Conservation (phyloP, 306 rosid species). For the Amphicarpaea edgeworthii region DNA sequence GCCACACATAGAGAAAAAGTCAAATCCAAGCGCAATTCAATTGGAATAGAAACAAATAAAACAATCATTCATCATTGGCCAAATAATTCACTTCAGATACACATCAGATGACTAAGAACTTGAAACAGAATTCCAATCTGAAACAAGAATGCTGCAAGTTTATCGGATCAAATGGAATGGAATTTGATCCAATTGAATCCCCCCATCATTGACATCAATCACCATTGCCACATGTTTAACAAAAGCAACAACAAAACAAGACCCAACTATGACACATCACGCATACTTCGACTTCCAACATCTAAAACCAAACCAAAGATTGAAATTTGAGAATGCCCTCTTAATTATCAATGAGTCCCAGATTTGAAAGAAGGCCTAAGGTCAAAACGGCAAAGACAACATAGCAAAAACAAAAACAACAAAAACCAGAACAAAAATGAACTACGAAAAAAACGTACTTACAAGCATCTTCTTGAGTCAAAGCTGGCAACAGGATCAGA, state of each 20-base stretch:
- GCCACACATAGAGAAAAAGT: not conserved
- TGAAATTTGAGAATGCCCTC: conserved; percentile 34
- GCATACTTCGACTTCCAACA: conserved; percentile 38
- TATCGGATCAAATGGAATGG: conserved; percentile 36
- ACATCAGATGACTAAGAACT: conserved; percentile 23
- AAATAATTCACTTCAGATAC: conserved; percentile 19
- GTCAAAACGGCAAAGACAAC: conserved; percentile 35
- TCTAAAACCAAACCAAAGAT: conserved; percentile 41
- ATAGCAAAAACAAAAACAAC: conserved; percentile 1
- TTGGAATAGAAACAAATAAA: not conserved
- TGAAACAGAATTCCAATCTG: conserved; percentile 28
- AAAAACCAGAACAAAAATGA: conserved; percentile 44
- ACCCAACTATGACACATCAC: conserved; percentile 21
- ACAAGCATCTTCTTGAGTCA: conserved; percentile 94
- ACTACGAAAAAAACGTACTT: conserved; percentile 89
- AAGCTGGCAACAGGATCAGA: conserved; percentile 59
- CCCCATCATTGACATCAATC: conserved; percentile 9
- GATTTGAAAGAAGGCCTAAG: conserved; percentile 42
- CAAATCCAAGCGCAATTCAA: conserved; percentile 4
- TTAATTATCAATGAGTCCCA: conserved; percentile 30
- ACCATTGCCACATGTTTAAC: conserved; percentile 7
- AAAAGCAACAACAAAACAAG: conserved; percentile 8
- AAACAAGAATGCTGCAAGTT: conserved; percentile 38
- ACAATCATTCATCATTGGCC: conserved; percentile 12
- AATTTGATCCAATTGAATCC: conserved; percentile 21